Conservation (phyloP, 1,139 yeast genomes). For the Taphrina flavorubra region DNA sequence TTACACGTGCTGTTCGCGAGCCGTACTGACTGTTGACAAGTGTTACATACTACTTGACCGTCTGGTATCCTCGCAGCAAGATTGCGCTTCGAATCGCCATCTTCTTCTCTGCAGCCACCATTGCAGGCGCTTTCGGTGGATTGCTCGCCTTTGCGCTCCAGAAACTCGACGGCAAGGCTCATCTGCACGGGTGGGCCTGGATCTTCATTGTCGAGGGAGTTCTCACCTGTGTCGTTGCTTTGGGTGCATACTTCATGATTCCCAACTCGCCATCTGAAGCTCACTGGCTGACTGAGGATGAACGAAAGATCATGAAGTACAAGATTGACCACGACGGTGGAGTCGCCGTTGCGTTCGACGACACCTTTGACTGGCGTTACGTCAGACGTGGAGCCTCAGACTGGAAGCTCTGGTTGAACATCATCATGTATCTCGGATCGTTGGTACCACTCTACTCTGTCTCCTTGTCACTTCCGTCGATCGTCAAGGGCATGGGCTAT, state of each 20-base stretch:
- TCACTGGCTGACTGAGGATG: conserved; percentile 55
- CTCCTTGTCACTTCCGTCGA: conserved; percentile 51
- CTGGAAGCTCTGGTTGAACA: conserved; percentile 34
- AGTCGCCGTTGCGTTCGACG: conserved; percentile 34
- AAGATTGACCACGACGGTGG: conserved; percentile 34
- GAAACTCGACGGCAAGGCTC: conserved; percentile 54
- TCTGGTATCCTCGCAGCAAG: conserved; percentile 62
- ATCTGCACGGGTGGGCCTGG: conserved; percentile 57
- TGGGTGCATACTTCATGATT: conserved; percentile 66
- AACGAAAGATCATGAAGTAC: conserved; percentile 45
- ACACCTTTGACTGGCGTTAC: conserved; percentile 40
- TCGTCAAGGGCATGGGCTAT: conserved; percentile 51
- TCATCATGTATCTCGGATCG: conserved; percentile 34
- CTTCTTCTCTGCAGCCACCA: conserved; percentile 70
- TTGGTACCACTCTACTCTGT: conserved; percentile 46
- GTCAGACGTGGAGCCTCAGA: conserved; percentile 32
- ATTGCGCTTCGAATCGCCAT: conserved; percentile 71
- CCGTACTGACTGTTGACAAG: conserved; percentile 47
- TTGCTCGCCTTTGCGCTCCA: conserved; percentile 58
- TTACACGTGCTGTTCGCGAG: neutral
- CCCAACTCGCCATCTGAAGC: conserved; percentile 79
- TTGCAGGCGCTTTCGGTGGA: conserved; percentile 85
- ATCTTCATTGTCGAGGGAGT: conserved; percentile 75
- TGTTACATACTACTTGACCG: conserved; percentile 41
- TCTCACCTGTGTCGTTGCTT: conserved; percentile 67